phyloP scores from a whole-genome alignment of 2,329 filamentous ascomycete species.

The Pseudogymnoascus sp. region DNA sequence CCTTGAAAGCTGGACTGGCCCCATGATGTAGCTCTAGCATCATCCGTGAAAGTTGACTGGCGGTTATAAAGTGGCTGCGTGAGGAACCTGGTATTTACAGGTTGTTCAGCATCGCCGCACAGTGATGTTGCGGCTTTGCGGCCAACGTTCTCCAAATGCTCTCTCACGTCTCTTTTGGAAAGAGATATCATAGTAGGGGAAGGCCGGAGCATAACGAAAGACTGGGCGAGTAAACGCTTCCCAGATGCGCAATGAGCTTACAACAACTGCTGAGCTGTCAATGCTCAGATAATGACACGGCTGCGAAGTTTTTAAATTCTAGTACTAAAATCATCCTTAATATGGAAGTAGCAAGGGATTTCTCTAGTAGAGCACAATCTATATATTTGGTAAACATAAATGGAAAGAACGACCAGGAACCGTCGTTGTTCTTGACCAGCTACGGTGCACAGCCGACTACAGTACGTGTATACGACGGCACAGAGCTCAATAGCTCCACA shows the following conservation, averaged over 20 bases:
- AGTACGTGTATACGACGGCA: neutral
- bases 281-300: neutral
- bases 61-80: neutral
- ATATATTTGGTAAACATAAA: neutral
- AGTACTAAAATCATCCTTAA: neutral
- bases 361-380: neutral
- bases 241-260: neutral
- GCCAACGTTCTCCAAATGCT: slow-evolving; percentile 5
- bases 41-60: neutral
- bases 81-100: neutral
- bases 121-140: neutral
- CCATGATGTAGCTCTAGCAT: neutral
- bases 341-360: neutral
- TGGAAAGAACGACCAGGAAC: neutral
- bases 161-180: neutral
- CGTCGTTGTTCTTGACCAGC: neutral
- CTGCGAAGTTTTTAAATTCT: neutral
- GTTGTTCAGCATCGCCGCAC: neutral
- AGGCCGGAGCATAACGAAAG: neutral
- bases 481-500: neutral
- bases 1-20: neutral
- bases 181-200: slow-evolving; percentile 4
- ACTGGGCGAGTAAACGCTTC: neutral
- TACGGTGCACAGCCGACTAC: neutral
- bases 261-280: neutral